Evolutionary conservation across 768 basidiomycete species (phyloP), one percentile per base, ranked within the genome.

Genomic region (Calvatia gigantea): DNA sequence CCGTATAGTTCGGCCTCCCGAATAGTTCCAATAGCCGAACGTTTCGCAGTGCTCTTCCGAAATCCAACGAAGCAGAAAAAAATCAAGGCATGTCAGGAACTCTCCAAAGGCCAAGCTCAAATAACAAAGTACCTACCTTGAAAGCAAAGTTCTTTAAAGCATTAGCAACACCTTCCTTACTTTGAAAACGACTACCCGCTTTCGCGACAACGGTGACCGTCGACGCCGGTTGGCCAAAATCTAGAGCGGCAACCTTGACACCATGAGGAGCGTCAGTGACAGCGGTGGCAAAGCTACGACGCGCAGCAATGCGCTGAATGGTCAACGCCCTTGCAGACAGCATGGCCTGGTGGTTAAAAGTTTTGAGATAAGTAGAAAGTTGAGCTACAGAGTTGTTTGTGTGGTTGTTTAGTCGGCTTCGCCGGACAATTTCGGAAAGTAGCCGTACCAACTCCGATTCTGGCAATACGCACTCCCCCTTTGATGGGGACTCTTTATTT

Each of bases 71-170:
- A 15, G 41, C 19, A 58, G 9, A 15, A 12, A 23, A 37, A 45
- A 14, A n/a, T n/a, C n/a, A n/a, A n/a, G n/a, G 55, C 6, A 31
- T 8, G 17, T 42, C n/a, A 43, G 19, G 3, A 52, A 39, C 53
- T 11, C 23, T 33, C 33, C 8, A 5, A 11, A 14, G 12, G 27
- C 33, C 47, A 17, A 3, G 6, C 6, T 15, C 29, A 52, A 44
- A 14, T 39, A 39, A 15, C 7, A 32, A 33, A 23, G 17, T 28
- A 67, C 85, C 45, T 62, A 98, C 96, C 89, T 97, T 98, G 86
- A 96, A 98, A 57, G 94, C 89, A 82, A 94, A 98, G 84, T 94
- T 95, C 82, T 97, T 97, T 72, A 98, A 81, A 58, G 85, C 87
- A 76, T 96, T 91, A 2, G 96, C 94, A 56, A 94, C 84, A 64